Base-by-base conservation (phyloP, 805 yeast genomes). In the Candida hispaniensis region DNA sequence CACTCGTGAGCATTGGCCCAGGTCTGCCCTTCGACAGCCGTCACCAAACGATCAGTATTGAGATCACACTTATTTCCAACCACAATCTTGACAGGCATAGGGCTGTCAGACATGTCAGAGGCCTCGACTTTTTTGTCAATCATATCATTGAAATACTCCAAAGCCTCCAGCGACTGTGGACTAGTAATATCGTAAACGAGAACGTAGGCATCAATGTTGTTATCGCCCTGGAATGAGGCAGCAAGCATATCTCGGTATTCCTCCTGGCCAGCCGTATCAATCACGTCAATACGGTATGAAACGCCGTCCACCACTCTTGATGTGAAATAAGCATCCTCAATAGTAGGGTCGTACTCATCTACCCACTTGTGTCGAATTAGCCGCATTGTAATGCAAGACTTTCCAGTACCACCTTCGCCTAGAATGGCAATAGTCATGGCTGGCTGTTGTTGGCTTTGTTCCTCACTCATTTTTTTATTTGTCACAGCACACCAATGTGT, bases 201-300 rank as follows among this genome's bases (percentile, higher is more conserved):
- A 14, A 54, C 42, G 26, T 49, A 54, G 15, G 54, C 58, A 30
- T 54, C 58, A 19, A 55, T 55, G 18, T 40, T 39, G 18, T 47
- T 44, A 26, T 50, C 52, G 4, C 43, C 41, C 17, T 41, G 35
- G 36, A 49, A 49, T 24, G 48, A 45, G 18, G 52, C 41, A 18
- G 49, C 83, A 47, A 66, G 58, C 64, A 69, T 58, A 32, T 79
- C 78, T 30, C 78, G 67, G 54, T 78, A 78, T 52, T 76, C 85
- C 52, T 78, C 88, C 59, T 76, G 83, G 18, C 80, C 79, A 5
- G 85, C 86, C 11, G 86, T 78, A 51, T 78, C 88, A 47, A 78
- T 63, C 30, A 78, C 71, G 50, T 76, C 80, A 30, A 70, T 46
- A 7, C 66, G 58, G 23, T 66, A 67, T 17, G 59, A 61, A 36